These are phyloP conservation scores for Ambrosia hybrid DNA, from an alignment of 140 eudicot genomes.

Conservation along the genomic window DNA sequence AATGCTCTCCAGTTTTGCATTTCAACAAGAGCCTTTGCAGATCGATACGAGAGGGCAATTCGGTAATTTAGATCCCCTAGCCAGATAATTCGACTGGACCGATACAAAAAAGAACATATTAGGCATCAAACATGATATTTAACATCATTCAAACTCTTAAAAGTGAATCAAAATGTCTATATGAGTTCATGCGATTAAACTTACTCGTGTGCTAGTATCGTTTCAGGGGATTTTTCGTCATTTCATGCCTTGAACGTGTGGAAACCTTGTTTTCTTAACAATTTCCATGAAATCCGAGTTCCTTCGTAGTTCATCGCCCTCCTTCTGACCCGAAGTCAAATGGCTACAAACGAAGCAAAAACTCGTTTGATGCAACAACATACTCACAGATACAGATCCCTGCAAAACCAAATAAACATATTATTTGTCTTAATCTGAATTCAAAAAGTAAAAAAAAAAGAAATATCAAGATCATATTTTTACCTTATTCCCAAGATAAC, in stretches of 20 bases:
- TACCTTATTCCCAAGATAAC: conserved; percentile 97
- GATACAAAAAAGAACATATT: conserved; percentile 8
- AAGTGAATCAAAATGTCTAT: not conserved
- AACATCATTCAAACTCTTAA: not conserved
- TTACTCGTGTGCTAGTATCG: conserved; percentile 86
- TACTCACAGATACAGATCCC: conserved; percentile 93
- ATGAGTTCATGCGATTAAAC: conserved; percentile 16
- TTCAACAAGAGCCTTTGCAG: conserved; percentile 88
- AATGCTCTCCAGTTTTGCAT: conserved; percentile 99
- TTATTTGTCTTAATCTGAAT: not conserved
- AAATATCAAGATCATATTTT: not conserved
- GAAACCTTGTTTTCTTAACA: conserved; percentile 84
- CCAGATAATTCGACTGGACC: conserved; percentile 86
- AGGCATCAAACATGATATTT: not conserved
- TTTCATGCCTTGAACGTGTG: conserved; percentile 57
- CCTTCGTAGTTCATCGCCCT: conserved; percentile 86
- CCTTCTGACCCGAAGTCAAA: conserved; percentile 91
- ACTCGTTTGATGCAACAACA: conserved; percentile 90
- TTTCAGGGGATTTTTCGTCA: conserved; percentile 85
- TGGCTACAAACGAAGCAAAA: conserved; percentile 94
- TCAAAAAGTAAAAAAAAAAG: not conserved
- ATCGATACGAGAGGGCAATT: conserved; percentile 82
- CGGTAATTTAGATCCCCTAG: conserved; percentile 95
- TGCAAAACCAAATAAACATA: conserved; percentile 31
- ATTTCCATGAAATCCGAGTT: conserved; percentile 95